Percentiles rank a stretch among this genome's conserved stretches.
These are phyloP conservation scores for Sphaerosporella brunnea DNA, from an alignment of 495 filamentous ascomycete genomes.

Conservation along the genomic window DNA sequence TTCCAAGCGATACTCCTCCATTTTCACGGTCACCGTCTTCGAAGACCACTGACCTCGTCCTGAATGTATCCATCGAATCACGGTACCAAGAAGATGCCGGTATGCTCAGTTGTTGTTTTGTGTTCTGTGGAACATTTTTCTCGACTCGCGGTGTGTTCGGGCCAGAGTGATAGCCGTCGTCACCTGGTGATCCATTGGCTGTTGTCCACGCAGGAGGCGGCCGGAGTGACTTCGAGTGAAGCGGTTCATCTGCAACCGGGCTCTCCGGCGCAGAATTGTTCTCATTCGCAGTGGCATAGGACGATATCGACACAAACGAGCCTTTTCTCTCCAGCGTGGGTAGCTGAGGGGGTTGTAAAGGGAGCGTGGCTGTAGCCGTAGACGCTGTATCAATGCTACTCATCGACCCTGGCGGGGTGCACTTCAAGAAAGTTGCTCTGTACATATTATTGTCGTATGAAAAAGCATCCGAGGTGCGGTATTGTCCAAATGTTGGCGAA, in stretches of 20 bases:
- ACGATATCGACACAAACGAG: constrained; percentile 17
- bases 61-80: constrained; percentile 1
- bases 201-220: too few relatives aligned
- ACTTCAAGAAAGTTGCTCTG: not conserved
- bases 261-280: constrained; percentile 1
- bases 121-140: not conserved
- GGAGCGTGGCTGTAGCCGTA: constrained; percentile 17
- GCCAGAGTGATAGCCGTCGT: constrained; percentile 24
- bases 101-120: not conserved
- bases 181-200: constrained; percentile 10
- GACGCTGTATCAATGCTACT: constrained; percentile 19
- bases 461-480: not conserved
- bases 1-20: not conserved
- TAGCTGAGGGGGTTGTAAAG: constrained; percentile 7
- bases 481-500: not conserved
- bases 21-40: not conserved
- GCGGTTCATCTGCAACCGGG: constrained; percentile 1
- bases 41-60: not conserved
- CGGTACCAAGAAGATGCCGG: constrained; percentile 10
- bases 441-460: not conserved
- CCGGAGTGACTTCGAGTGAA: too few relatives aligned
- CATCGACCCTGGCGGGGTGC: constrained; percentile 11
- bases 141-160: constrained; percentile 19
- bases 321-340: constrained; percentile 12
- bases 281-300: constrained; percentile 22